Evolutionary conservation across 1,284 basidiomycete genomes (phyloP).

Genomic region (Boletus calvinii): DNA sequence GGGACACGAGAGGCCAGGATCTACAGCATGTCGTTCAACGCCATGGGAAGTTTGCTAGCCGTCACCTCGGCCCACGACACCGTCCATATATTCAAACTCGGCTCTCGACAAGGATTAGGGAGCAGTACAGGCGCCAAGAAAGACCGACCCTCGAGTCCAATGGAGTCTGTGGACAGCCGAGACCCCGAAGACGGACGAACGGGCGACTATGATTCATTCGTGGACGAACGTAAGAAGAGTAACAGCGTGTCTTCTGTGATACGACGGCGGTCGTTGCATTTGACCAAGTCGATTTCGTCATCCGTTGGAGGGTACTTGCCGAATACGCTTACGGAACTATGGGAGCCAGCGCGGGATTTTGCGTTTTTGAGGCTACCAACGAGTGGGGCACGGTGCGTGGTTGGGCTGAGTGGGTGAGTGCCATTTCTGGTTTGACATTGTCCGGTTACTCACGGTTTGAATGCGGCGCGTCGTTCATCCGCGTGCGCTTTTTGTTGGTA

Average conservation of each 20-base stretch:
- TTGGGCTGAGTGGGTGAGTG: conserved; percentile 81
- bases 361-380: conserved; percentile 89
- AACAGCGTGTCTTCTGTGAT: conserved; percentile 61
- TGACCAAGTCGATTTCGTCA: conserved; percentile 79
- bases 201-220: conserved; percentile 74
- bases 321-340: conserved; percentile 90
- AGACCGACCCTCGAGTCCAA: conserved; percentile 49
- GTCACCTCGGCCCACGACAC: conserved; percentile 94
- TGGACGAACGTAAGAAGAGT: conserved; percentile 64
- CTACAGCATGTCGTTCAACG: conserved; percentile 91
- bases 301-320: conserved; percentile 91
- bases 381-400: conserved; percentile 77
- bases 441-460: not conserved
- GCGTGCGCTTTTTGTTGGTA: not conserved
- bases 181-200: conserved; percentile 53
- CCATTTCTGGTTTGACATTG: not conserved
- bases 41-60: conserved; percentile 79
- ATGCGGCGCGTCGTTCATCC: not conserved
- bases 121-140: conserved; percentile 20
- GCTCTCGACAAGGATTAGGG: conserved; percentile 26
- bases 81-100: conserved; percentile 94
- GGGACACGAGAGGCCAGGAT: conserved; percentile 88
- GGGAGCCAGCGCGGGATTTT: conserved; percentile 96
- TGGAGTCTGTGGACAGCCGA: conserved; percentile 63
- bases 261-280: conserved; percentile 70